Percentiles rank a stretch among this genome's conserved stretches.
These are phyloP conservation scores for Leucocoprinus sp. DNA, from an alignment of 768 basidiomycete species.

Conservation along the genomic window DNA sequence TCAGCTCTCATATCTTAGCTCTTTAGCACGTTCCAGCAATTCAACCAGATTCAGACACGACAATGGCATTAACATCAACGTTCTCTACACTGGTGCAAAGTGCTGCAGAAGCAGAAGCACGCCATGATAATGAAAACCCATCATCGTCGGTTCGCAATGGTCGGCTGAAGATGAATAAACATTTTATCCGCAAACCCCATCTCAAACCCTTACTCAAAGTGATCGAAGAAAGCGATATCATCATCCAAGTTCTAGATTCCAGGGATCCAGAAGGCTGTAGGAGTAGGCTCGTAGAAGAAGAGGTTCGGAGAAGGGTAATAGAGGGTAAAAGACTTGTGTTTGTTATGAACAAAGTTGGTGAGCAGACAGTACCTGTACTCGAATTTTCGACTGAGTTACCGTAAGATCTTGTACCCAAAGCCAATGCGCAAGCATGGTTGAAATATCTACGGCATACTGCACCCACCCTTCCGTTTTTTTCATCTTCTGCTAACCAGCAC, in stretches of 20 bases:
- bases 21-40: constrained; percentile 19
- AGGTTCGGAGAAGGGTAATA: constrained; percentile 74
- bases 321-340: constrained; percentile 92
- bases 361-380: constrained; percentile 18
- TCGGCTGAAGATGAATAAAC: constrained; percentile 52
- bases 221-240: constrained; percentile 86
- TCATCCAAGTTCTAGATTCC: constrained; percentile 87
- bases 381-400: neutral
- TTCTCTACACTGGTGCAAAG: constrained; percentile 50
- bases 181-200: constrained; percentile 64
- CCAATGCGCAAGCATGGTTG: constrained; percentile 87
- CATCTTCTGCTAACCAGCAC: constrained; percentile 62
- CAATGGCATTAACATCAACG: constrained; percentile 71
- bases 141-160: constrained; percentile 20
- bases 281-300: constrained; percentile 89
- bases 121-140: constrained; percentile 21
- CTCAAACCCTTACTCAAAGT: constrained; percentile 82
- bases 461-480: constrained; percentile 89
- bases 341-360: constrained; percentile 96
- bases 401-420: constrained; percentile 80
- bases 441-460: constrained; percentile 87
- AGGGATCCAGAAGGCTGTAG: constrained; percentile 92
- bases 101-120: constrained; percentile 29
- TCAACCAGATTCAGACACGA: constrained; percentile 43
- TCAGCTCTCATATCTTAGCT: neutral